These are phyloP conservation scores for Trametes pubescens DNA, from an alignment of 1,284 basidiomycete genomes.

Conservation along the genomic window DNA sequence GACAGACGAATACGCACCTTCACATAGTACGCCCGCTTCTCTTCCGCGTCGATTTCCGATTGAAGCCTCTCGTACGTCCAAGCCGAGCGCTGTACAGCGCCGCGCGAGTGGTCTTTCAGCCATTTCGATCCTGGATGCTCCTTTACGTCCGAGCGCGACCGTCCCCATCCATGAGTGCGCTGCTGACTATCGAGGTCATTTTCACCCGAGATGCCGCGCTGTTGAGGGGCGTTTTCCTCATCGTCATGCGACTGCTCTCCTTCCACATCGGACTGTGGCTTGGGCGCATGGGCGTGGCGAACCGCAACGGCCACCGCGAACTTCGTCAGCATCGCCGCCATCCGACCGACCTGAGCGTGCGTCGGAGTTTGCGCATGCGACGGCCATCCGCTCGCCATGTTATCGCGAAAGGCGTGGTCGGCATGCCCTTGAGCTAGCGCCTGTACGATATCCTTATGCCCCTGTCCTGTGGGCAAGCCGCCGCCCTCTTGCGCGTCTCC, in stretches of 20 bases:
- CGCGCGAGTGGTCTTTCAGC: slow-evolving; percentile 35
- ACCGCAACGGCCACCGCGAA: slow-evolving; percentile 51
- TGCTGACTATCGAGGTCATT: neutral
- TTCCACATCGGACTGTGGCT: neutral
- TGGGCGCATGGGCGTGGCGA: slow-evolving; percentile 33
- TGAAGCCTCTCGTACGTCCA: slow-evolving; percentile 38
- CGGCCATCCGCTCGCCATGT: slow-evolving; percentile 40
- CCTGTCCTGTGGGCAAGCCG: slow-evolving; percentile 1
- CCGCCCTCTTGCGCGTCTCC: neutral
- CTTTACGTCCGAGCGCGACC: slow-evolving; percentile 14
- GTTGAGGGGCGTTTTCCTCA: neutral
- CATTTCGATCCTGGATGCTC: slow-evolving; percentile 32
- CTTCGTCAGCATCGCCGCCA: slow-evolving; percentile 59
- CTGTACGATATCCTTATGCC: slow-evolving; percentile 4
- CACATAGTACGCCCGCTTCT: slow-evolving; percentile 55
- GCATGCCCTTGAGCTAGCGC: slow-evolving; percentile 24
- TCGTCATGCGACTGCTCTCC: neutral
- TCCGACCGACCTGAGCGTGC: slow-evolving; percentile 52
- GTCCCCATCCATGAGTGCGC: neutral
- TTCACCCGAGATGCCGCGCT: neutral
- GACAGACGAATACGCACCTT: slow-evolving; percentile 46
- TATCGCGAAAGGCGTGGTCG: slow-evolving; percentile 37
- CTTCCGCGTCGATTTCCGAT: slow-evolving; percentile 44
- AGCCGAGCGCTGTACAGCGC: slow-evolving; percentile 21
- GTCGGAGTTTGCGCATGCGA: slow-evolving; percentile 39